Conservation (phyloP, 495 filamentous ascomycete species). For the Hypomontagnella submonticulosa region DNA sequence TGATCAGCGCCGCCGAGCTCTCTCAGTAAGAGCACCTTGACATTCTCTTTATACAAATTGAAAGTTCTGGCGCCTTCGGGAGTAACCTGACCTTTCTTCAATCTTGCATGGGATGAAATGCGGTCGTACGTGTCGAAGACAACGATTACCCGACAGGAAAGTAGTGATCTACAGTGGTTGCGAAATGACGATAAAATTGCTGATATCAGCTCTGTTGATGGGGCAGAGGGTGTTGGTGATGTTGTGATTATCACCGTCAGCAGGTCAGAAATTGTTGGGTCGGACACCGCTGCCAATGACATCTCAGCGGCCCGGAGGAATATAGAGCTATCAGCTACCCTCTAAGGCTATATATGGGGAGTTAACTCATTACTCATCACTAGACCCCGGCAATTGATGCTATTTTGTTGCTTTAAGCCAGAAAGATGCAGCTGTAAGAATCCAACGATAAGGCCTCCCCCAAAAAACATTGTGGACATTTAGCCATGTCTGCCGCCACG, state of each 20-base stretch:
- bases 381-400: too few species aligned
- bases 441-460: too few species aligned
- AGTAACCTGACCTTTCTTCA: constrained; percentile 60
- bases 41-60: constrained; percentile 54
- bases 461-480: too few species aligned
- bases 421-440: too few species aligned
- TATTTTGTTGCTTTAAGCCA: too few species aligned
- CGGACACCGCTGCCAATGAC: not conserved
- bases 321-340: not conserved
- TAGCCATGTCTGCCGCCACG: too few species aligned
- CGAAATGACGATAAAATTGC: constrained; percentile 54
- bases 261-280: constrained; percentile 30
- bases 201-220: constrained; percentile 56
- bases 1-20: constrained; percentile 40
- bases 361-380: constrained; percentile 2
- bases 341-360: not conserved
- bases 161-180: constrained; percentile 47
- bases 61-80: constrained; percentile 50
- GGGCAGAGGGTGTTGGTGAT: constrained; percentile 60
- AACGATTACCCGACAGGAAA: constrained; percentile 53
- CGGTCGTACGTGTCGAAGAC: constrained; percentile 60
- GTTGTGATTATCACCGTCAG: constrained; percentile 61
- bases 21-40: constrained; percentile 50
- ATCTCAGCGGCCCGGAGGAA: constrained; percentile 11
- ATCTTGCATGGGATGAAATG: constrained; percentile 48